Conservation (phyloP, 805 yeast genomes). For the Candida patagonica region DNA sequence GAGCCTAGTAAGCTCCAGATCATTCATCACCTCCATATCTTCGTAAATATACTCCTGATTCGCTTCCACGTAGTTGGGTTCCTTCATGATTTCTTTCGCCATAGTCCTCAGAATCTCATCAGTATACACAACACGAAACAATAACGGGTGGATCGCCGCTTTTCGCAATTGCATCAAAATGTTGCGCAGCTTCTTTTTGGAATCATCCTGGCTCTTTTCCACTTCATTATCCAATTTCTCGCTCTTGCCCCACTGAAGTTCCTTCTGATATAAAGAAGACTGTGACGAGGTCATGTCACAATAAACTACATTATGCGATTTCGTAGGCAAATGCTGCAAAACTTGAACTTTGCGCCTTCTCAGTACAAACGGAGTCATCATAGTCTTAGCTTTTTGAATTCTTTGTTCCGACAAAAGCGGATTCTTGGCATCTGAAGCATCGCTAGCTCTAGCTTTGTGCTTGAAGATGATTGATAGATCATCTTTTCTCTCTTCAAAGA, state of each 20-base stretch:
- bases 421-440: conserved; percentile 40
- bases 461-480: conserved; percentile 76
- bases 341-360: conserved; percentile 91
- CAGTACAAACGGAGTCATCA: conserved; percentile 97
- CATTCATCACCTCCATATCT: conserved; percentile 94
- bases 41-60: conserved; percentile 70
- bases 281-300: conserved; percentile 49
- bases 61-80: conserved; percentile 71
- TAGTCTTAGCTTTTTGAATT: conserved; percentile 82
- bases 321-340: conserved; percentile 76
- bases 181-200: conserved; percentile 38
- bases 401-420: conserved; percentile 88
- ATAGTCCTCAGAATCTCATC: conserved; percentile 50
- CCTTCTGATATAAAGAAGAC: conserved; percentile 56
- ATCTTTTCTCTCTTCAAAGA: conserved; percentile 73
- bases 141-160: conserved; percentile 85
- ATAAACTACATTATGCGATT: conserved; percentile 50
- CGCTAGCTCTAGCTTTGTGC: conserved; percentile 70
- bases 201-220: conserved; percentile 19
- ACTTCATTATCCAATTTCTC: conserved; percentile 15
- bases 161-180: conserved; percentile 83
- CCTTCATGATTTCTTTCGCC: conserved; percentile 73
- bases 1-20: conserved; percentile 70
- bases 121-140: conserved; percentile 59
- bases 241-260: conserved; percentile 35